These are phyloP conservation scores for Saururus chinensis DNA, from an alignment of 164 flowering plant genomes.

Conservation along the genomic window DNA sequence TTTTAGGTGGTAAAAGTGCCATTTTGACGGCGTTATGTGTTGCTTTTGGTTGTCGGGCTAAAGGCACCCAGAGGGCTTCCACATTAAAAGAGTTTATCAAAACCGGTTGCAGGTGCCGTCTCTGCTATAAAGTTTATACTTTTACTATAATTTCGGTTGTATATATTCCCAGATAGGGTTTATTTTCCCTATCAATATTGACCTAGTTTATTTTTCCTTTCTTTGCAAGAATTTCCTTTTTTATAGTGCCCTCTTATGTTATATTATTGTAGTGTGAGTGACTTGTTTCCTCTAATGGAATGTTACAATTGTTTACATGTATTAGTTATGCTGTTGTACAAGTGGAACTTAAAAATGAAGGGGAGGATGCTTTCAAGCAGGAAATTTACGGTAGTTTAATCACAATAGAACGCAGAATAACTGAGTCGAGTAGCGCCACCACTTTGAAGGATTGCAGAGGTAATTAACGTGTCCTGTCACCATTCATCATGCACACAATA, in stretches of 20 bases:
- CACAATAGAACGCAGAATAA: conserved; percentile 62
- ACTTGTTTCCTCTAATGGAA: no score
- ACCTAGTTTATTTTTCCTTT: not conserved
- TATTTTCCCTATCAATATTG: no score
- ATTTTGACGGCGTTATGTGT: conserved; percentile 78
- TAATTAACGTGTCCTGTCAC: conserved; percentile 4
- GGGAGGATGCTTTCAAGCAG: conserved; percentile 88
- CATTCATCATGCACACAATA: not conserved
- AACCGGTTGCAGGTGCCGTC: conserved; percentile 76
- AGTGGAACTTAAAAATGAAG: conserved; percentile 74
- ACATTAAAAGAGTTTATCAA: conserved; percentile 83
- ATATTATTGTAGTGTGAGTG: not conserved
- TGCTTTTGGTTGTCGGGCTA: conserved; percentile 80
- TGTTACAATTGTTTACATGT: not conserved
- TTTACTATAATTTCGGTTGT: not conserved
- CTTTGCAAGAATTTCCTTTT: no score
- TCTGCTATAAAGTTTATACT: not conserved
- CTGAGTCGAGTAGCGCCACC: conserved; percentile 48
- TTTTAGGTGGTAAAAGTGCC: conserved; percentile 92
- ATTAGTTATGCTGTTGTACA: conserved; percentile 66
- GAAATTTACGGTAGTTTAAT: conserved; percentile 68
- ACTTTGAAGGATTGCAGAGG: conserved; percentile 70
- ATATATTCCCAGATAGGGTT: not conserved
- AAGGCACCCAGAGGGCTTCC: conserved; percentile 71
- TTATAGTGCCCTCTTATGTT: not conserved